These are phyloP conservation scores for Rubroshorea leprosula DNA, from an alignment of 345 rosid species.

Conservation along the genomic window DNA sequence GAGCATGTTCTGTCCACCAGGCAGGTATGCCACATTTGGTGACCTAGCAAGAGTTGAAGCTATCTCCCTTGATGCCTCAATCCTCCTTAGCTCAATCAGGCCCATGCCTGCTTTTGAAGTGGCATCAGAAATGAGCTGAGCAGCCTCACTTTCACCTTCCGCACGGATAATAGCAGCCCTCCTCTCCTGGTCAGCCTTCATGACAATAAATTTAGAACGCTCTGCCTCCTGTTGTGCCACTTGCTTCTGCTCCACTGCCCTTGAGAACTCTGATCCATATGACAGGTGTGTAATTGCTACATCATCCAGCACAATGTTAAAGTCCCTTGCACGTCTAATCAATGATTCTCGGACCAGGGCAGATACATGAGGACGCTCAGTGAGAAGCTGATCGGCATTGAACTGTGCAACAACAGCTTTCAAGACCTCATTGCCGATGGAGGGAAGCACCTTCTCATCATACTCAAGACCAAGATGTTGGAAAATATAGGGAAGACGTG, in stretches of 20 bases:
- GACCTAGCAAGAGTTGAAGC: constrained; percentile 84
- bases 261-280: constrained; percentile 84
- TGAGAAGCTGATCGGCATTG: constrained; percentile 98
- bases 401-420: constrained; percentile 94
- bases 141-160: constrained; percentile 98
- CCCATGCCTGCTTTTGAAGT: constrained; percentile 85
- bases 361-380: constrained; percentile 96
- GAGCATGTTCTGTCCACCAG: constrained; percentile 85
- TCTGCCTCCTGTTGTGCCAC: constrained; percentile 99
- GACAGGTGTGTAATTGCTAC: constrained; percentile 96
- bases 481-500: constrained; percentile 66
- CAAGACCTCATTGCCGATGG: constrained; percentile 92
- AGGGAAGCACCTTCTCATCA: constrained; percentile 93
- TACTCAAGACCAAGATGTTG: constrained; percentile 89
- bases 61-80: constrained; percentile 92
- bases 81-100: constrained; percentile 91
- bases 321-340: constrained; percentile 73
- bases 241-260: constrained; percentile 97
- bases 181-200: constrained; percentile 98
- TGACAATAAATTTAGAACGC: constrained; percentile 87
- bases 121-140: constrained; percentile 82
- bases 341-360: constrained; percentile 74
- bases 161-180: constrained; percentile 93
- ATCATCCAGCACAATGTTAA: constrained; percentile 82
- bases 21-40: constrained; percentile 83